A percentile compares a stretch with the other conserved stretches of the same genome.
phyloP scores from a whole-genome alignment of 108 stramenopile species.

The Cyclostephanos invisitatus region DNA sequence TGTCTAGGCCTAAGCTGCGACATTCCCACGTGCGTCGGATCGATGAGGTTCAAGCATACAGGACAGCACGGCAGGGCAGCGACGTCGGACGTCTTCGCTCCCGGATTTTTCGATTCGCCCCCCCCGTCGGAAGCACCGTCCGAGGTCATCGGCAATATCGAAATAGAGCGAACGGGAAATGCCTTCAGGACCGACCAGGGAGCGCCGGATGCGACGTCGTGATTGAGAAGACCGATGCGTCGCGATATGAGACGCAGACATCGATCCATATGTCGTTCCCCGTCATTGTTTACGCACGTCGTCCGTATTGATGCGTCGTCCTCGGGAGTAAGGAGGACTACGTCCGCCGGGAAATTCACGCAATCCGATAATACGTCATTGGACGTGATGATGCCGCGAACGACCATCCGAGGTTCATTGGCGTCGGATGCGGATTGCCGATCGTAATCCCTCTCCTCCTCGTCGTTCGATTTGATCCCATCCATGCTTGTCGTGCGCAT shows the following conservation, averaged over 20 bases:
- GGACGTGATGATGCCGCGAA: conserved; percentile 24
- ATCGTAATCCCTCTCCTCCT: not conserved
- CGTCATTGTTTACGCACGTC: not conserved
- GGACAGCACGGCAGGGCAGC: conserved; percentile 70
- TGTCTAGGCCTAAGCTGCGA: conserved; percentile 58
- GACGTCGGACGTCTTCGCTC: conserved; percentile 11
- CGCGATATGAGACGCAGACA: conserved; percentile 20
- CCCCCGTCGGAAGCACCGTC: conserved; percentile 7
- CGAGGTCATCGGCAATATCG: conserved; percentile 4
- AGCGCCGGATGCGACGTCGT: conserved; percentile 44
- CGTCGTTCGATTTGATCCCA: not conserved
- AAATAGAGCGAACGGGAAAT: conserved; percentile 42
- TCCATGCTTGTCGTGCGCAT: not conserved
- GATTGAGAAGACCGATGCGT: conserved; percentile 44
- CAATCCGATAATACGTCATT: conserved; percentile 8
- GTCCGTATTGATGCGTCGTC: not conserved
- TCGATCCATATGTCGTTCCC: not conserved
- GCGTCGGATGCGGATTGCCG: not conserved
- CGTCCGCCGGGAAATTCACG: conserved; percentile 24
- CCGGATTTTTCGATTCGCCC: conserved; percentile 7
- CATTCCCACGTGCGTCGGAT: conserved; percentile 65
- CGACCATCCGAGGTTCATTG: conserved; percentile 4
- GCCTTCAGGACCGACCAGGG: conserved; percentile 65
- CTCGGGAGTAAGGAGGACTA: conserved; percentile 16
- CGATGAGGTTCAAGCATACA: conserved; percentile 80